Percentiles rank a stretch among this genome's conserved stretches.
Conservation (phyloP, 306 rosid species). For the Pterocarpus santalinus region DNA sequence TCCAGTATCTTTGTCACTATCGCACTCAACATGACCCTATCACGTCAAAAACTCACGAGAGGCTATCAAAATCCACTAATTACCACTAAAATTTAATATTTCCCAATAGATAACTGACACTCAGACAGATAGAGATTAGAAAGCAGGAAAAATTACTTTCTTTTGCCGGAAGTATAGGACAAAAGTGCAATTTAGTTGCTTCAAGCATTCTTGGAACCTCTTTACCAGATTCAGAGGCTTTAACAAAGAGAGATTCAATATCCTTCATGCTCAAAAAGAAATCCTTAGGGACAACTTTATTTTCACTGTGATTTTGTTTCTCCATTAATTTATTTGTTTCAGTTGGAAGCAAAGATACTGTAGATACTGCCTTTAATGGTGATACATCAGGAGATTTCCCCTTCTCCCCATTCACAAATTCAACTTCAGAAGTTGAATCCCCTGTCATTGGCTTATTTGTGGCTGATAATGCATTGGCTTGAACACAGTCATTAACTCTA, state of each 20-base stretch:
- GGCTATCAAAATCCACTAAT: conserved; percentile 7
- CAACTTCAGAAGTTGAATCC: conserved; percentile 64
- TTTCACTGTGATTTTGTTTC: conserved; percentile 66
- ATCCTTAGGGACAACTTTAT: conserved; percentile 71
- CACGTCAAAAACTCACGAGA: not conserved
- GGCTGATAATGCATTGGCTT: conserved; percentile 54
- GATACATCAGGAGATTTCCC: conserved; percentile 62
- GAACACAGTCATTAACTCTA: conserved; percentile 62
- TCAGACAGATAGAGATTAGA: conserved; percentile 38
- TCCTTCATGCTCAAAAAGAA: conserved; percentile 85
- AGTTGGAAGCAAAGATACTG: conserved; percentile 52
- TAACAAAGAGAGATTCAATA: conserved; percentile 73
- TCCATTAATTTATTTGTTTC: conserved; percentile 54
- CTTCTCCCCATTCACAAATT: conserved; percentile 61
- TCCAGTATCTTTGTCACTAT: conserved; percentile 8
- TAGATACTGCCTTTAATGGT: conserved; percentile 55
- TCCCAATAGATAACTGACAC: conserved; percentile 18
- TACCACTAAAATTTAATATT: conserved; percentile 10
- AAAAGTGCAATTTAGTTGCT: conserved; percentile 92
- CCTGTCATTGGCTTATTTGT: conserved; percentile 52
- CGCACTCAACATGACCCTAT: not conserved
- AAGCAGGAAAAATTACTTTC: conserved; percentile 68
- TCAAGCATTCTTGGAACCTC: conserved; percentile 99
- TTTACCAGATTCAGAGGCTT: conserved; percentile 86
- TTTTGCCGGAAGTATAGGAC: conserved; percentile 75